Evolutionary conservation across 306 rosid species (phyloP).

Genomic region (Casuarina equisetifolia): DNA sequence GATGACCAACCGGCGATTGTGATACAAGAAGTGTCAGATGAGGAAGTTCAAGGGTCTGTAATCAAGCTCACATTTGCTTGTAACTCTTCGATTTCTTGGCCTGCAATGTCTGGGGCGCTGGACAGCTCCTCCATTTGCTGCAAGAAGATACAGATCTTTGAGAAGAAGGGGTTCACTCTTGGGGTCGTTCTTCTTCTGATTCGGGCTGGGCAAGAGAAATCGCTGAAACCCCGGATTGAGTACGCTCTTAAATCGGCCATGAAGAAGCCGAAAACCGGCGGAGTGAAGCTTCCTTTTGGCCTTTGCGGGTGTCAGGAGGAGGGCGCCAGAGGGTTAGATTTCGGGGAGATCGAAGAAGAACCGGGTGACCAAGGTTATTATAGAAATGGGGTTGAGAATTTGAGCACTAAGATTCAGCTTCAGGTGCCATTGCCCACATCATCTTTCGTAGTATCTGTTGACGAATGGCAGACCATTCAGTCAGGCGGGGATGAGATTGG

Average conservation of each 20-base stretch:
- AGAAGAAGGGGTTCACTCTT: constrained; percentile 78
- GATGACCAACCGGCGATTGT: constrained; percentile 77
- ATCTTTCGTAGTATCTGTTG: constrained; percentile 62
- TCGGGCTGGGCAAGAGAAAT: constrained; percentile 64
- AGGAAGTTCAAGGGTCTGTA: constrained; percentile 55
- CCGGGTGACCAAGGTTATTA: constrained; percentile 38
- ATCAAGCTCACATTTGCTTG: constrained; percentile 88
- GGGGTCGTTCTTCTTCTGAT: constrained; percentile 68
- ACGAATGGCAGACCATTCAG: constrained; percentile 90
- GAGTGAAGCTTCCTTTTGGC: constrained; percentile 89
- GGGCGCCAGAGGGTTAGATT: constrained; percentile 64
- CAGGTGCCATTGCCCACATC: constrained; percentile 72
- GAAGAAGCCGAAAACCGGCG: constrained; percentile 59
- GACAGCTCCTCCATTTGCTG: constrained; percentile 71
- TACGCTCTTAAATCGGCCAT: constrained; percentile 65
- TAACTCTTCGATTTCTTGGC: constrained; percentile 76
- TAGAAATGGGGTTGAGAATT: constrained; percentile 57
- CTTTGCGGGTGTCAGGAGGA: constrained; percentile 97
- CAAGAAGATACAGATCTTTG: constrained; percentile 86
- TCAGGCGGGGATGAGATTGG: constrained; percentile 63
- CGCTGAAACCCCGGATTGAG: constrained; percentile 62
- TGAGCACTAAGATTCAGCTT: constrained; percentile 55
- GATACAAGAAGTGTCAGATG: constrained; percentile 63
- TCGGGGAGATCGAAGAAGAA: constrained; percentile 72
- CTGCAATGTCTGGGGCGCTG: constrained; percentile 71